Evolutionary conservation across 129 eudicot genomes (phyloP), one percentile per base, ranked within the genome.

Genomic region (Gnaphalium uliginosum): DNA sequence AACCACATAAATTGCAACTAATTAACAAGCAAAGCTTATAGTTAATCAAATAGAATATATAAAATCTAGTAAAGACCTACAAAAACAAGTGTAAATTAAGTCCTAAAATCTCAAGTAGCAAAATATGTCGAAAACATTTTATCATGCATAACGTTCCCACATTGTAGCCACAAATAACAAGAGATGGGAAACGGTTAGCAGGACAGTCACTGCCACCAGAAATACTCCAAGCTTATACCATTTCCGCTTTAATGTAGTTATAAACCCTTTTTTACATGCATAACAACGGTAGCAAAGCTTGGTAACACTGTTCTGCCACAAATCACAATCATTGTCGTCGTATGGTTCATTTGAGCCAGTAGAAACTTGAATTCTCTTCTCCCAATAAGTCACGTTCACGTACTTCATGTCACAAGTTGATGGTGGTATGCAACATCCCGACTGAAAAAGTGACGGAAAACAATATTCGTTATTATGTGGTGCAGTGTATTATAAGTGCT

Each of bases 401-500:
- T 80, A 86, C 29, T 43, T 79, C 87, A 86, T 80, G 23, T 67
- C 85, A 27, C 90, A 86, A 18, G 13, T 69, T 53, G 82, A 59
- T 23, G 90, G 87, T 9, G 90, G 90, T 71, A 61, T 83, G 82
- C 90, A 86, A 72, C 90, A 86, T 66, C 90, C 90, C 4, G 75
- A 70, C 90, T 86, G 71, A 61, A 60, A 67, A 15, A 7, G 10
- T 5, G n/a, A 18, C 5, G 27, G 27, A 24, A 72, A 61, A 73
- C 13, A 26, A 13, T 19, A 22, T 4, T 11, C 22, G 8, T 1
- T 22, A 22, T 66, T 11, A 66, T 4, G 2, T 33, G 9, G 23
- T 54, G 11, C 33, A 61, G 2, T 13, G 4, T 19, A 0, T 1
- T 37, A 1, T 10, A 22, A 23, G 33, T 13, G 21, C 17, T 23